phyloP scores from a whole-genome alignment of 164 flowering plant genomes.

The Protea cynaroides region DNA sequence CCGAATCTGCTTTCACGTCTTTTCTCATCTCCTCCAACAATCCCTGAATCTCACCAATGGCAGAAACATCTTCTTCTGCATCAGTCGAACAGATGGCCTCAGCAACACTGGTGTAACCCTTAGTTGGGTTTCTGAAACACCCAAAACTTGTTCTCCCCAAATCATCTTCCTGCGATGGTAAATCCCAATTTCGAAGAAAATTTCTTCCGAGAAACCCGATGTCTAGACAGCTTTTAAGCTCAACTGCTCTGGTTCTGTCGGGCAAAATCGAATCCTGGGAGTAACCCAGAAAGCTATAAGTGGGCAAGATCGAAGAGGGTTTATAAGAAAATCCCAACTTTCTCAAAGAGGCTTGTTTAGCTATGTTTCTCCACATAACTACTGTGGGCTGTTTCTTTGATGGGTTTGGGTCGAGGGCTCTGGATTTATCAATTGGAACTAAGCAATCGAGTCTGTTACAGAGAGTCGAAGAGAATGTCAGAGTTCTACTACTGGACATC shows the following conservation, averaged over 20 bases:
- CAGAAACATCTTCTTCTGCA: constrained; percentile 48
- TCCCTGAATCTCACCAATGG: constrained; percentile 40
- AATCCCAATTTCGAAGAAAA: constrained; percentile 15
- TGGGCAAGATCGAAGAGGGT: constrained; percentile 4
- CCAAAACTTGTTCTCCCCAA: constrained; percentile 22
- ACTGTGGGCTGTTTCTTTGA: background rate
- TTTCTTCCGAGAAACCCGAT: constrained; percentile 1
- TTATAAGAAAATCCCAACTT: constrained; percentile 13
- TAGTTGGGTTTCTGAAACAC: constrained; percentile 14
- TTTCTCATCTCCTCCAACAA: constrained; percentile 34
- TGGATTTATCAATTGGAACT: background rate
- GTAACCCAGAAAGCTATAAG: constrained; percentile 3
- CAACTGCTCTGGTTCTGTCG: constrained; percentile 12
- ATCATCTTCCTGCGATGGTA: constrained; percentile 17
- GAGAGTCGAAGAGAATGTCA: constrained; percentile 6
- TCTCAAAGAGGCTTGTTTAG: constrained; percentile 24
- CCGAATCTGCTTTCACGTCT: constrained; percentile 21
- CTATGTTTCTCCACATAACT: constrained; percentile 45
- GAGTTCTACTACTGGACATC: constrained; percentile 9
- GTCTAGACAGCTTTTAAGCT: constrained; percentile 2
- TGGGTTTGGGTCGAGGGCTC: background rate
- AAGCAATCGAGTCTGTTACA: constrained; percentile 1
- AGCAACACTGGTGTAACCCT: constrained; percentile 54
- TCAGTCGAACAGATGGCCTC: constrained; percentile 51
- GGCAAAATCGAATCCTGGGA: constrained; percentile 6